Conservation (phyloP, 2,329 filamentous ascomycete genomes). For the Curvularia sp. region DNA sequence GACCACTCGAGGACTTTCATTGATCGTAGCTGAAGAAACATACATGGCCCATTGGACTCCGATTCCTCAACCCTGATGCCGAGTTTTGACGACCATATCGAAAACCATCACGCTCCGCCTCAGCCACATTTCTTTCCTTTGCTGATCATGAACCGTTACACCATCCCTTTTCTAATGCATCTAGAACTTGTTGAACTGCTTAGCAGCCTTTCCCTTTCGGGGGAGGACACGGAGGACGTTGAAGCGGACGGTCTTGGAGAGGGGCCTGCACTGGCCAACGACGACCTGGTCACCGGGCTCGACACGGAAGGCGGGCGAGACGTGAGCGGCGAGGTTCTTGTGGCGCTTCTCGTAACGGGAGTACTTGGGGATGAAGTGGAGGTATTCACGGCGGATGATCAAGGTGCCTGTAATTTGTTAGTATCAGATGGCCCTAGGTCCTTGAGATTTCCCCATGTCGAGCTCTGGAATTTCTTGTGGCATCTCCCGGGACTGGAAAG, state of each 20-base stretch:
- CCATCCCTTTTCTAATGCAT: constrained; percentile 35
- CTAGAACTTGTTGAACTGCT: constrained; percentile 99
- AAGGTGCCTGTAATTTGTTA: constrained; percentile 65
- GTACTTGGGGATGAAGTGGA: constrained; percentile 99
- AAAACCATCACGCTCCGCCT: constrained; percentile 44
- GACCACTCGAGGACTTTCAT: constrained; percentile 50
- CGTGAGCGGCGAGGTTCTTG: constrained; percentile 99
- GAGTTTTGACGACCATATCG: constrained; percentile 46
- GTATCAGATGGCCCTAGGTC: constrained; percentile 23
- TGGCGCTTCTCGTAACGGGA: constrained; percentile 99
- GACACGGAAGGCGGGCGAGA: constrained; percentile 99
- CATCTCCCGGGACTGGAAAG: background rate
- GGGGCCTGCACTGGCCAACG: constrained; percentile 98
- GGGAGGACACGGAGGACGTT: constrained; percentile 99
- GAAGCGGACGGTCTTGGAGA: constrained; percentile 99
- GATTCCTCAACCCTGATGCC: constrained; percentile 52
- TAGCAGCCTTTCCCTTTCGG: constrained; percentile 95
- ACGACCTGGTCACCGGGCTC: constrained; percentile 99
- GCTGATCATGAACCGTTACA: constrained; percentile 42
- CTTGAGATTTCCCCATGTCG: constrained; percentile 4
- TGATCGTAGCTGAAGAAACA: constrained; percentile 53
- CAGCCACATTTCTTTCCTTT: constrained; percentile 34
- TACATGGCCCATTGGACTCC: constrained; percentile 52
- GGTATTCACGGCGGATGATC: constrained; percentile 99
- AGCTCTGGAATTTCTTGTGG: background rate